Evolutionary conservation across 2,329 filamentous ascomycete species (phyloP), one percentile per base, ranked within the genome.

Genomic region (Calonectria hongkongensis): DNA sequence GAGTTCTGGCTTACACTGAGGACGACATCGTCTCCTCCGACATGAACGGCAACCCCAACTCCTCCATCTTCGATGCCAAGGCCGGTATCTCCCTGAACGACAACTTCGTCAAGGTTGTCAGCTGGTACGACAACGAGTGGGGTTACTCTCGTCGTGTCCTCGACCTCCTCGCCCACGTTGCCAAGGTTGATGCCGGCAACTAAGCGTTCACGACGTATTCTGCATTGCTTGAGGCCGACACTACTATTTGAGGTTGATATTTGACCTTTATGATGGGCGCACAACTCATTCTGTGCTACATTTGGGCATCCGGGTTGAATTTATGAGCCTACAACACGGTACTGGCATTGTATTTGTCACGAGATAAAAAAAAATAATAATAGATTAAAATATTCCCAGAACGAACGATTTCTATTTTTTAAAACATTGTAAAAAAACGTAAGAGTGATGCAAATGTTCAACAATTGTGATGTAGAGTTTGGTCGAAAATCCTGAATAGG

Each of bases 111-210:
- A 99, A 99, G 94, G 92, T 99, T 76, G 94, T 98, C 86, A 93
- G 93, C 83, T 98, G 96, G 97, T 98, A 98, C 89, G 95, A 98
- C 92, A 98, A 98, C 92, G 96, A 98, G 92, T 98, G 96, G 95
- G 97, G 96, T 84, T 98, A 99, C 94, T 97, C 94, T 87, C 96
- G 96, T 90, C 97, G 94, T 92, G 94, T 96, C 83, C 89, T 96
- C 81, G 94, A 97, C 88, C 94, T 97, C 82, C 85, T 92, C 85
- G 89, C 90, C 87, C 94, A 95, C 90, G 91, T 96, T 82, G 89
- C 94, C 87, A 94, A 94, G 90, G 92, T 93, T 78, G 94, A 96
- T 83, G 90, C 84, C 82, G 83, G 85, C 84, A 87, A 90, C 81
- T 89, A 87, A 84, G 77, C 71, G 30, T 33, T 33, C 30, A 33